Evolutionary conservation across 78 protist species (phyloP).

Genomic region (Dictyostelium capitatum): DNA sequence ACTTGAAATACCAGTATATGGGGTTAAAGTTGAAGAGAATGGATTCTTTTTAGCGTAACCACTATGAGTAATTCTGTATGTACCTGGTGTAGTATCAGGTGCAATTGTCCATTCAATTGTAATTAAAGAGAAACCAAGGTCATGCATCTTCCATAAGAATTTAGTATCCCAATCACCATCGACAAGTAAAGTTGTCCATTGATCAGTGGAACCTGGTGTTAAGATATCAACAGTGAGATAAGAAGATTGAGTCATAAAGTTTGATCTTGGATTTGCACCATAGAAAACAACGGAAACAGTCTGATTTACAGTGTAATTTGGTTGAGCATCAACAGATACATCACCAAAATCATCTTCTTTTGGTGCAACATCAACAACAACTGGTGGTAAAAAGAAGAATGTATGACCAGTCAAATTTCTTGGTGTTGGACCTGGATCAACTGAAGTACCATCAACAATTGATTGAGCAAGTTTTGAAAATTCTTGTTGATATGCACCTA

Average conservation of each 20-base stretch:
- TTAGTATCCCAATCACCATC: conserved; percentile 86
- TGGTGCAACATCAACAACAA: conserved; percentile 78
- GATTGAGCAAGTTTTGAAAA: conserved; percentile 67
- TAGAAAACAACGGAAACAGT: conserved; percentile 68
- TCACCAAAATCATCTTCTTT: conserved; percentile 70
- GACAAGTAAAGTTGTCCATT: conserved; percentile 42
- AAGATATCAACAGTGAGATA: conserved; percentile 71
- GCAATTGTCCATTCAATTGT: conserved; percentile 82
- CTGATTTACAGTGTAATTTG: conserved; percentile 31
- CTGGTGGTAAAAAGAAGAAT: conserved; percentile 73
- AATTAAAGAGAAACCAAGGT: conserved; percentile 38
- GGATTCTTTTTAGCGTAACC: conserved; percentile 65
- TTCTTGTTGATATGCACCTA: conserved; percentile 82
- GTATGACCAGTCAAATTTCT: conserved; percentile 66
- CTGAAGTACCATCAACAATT: conserved; percentile 43
- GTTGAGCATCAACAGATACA: conserved; percentile 17
- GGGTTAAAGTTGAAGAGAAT: conserved; percentile 18
- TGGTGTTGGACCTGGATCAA: conserved; percentile 73
- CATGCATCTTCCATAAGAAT: conserved; percentile 68
- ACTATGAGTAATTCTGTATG: conserved; percentile 72
- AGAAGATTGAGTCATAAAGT: conserved; percentile 60
- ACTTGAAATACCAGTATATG: conserved; percentile 65
- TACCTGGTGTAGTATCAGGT: conserved; percentile 59
- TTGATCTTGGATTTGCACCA: conserved; percentile 84
- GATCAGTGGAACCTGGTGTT: not conserved